A percentile compares a stretch with the other conserved stretches of the same genome.
phyloP scores from a whole-genome alignment of 768 basidiomycete species.

The Podaxis sp. region DNA sequence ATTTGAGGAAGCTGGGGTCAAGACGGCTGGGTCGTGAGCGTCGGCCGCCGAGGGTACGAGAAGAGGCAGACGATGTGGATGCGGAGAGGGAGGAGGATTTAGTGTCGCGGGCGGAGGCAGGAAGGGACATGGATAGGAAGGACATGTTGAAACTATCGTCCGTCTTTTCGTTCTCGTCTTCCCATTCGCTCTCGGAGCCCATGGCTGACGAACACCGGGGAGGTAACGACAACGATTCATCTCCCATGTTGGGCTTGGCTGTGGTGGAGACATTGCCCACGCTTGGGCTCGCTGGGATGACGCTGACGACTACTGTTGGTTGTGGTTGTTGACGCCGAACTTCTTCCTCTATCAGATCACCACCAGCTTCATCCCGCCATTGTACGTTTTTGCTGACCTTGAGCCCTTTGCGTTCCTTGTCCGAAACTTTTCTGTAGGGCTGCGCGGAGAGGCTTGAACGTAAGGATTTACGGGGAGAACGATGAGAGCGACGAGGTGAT shows the following conservation, averaged over 20 bases:
- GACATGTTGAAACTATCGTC: conserved; percentile 71
- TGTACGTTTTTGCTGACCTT: conserved; percentile 76
- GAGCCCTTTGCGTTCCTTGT: conserved; percentile 56
- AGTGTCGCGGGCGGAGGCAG: conserved; percentile 33
- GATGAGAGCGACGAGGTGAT: conserved; percentile 47
- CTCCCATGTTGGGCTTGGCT: conserved; percentile 24
- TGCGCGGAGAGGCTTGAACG: conserved; percentile 62
- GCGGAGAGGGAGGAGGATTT: conserved; percentile 15
- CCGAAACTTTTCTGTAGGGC: conserved; percentile 63
- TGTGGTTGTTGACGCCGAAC: conserved; percentile 26
- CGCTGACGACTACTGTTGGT: conserved; percentile 32
- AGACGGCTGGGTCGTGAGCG: conserved; percentile 66
- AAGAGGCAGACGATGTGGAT: conserved; percentile 23
- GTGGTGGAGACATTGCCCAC: conserved; percentile 22
- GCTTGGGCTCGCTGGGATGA: conserved; percentile 46
- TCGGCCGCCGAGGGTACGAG: conserved; percentile 32
- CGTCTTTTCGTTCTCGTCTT: conserved; percentile 83
- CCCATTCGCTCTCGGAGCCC: conserved; percentile 86
- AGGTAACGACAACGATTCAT: conserved; percentile 20
- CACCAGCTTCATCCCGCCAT: conserved; percentile 88
- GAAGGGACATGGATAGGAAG: conserved; percentile 44
- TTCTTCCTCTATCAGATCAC: conserved; percentile 69
- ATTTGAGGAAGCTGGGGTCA: conserved; percentile 68
- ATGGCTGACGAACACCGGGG: conserved; percentile 36
- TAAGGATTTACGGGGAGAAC: conserved; percentile 71